These are phyloP conservation scores for Phytophthora chlamydospora DNA, from an alignment of 352 stramenopile genomes.

Conservation along the genomic window DNA sequence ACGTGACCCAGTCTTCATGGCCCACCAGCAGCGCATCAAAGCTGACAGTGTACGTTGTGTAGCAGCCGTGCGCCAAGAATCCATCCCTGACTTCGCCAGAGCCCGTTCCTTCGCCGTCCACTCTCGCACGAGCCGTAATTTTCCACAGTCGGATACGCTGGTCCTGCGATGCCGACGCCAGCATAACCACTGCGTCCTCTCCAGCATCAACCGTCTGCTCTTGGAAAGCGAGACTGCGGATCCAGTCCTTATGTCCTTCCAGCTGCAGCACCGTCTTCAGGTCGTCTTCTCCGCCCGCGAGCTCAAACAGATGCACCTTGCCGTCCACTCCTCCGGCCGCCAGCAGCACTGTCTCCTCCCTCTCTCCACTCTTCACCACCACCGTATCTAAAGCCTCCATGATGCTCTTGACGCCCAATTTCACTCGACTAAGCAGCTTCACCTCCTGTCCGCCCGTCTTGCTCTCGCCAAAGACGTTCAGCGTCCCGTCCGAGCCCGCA, in stretches of 20 bases:
- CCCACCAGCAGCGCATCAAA: constrained; percentile 75
- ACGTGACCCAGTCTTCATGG: constrained; percentile 87
- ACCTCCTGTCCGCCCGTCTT: constrained; percentile 10
- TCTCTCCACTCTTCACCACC: constrained; percentile 6
- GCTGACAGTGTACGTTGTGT: constrained; percentile 46
- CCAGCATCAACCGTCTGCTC: not conserved
- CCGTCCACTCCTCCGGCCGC: constrained; percentile 72
- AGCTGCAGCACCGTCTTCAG: constrained; percentile 49
- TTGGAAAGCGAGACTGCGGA: constrained; percentile 69
- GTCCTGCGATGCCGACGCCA: constrained; percentile 76
- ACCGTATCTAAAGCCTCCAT: constrained; percentile 55
- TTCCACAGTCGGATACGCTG: constrained; percentile 77
- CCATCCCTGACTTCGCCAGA: constrained; percentile 31
- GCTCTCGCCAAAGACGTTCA: constrained; percentile 42
- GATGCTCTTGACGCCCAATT: constrained; percentile 52
- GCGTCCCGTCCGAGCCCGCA: constrained; percentile 55
- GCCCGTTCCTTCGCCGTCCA: not conserved
- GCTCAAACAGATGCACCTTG: constrained; percentile 70
- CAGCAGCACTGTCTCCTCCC: constrained; percentile 47
- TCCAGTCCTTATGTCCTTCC: constrained; percentile 71
- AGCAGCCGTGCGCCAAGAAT: constrained; percentile 37
- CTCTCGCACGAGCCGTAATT: constrained; percentile 29
- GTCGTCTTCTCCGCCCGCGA: constrained; percentile 16
- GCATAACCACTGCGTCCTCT: constrained; percentile 16
- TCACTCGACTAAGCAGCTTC: constrained; percentile 26